Conservation (phyloP, 352 stramenopile species). For the Pythium brassicae region DNA sequence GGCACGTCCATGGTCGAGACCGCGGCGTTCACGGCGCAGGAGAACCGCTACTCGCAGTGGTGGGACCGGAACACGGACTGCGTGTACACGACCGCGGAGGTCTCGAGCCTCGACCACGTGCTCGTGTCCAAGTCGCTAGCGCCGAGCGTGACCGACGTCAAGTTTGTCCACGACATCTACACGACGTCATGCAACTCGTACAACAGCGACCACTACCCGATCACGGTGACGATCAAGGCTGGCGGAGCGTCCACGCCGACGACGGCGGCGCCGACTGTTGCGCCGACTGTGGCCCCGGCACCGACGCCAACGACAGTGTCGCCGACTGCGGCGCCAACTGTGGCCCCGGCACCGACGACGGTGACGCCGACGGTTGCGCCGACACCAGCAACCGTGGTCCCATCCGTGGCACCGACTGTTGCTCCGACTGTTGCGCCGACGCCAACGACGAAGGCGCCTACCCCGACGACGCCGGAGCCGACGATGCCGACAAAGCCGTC, state of each 20-base stretch:
- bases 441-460: not conserved
- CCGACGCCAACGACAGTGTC: not conserved
- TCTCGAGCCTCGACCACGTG: constrained; percentile 22
- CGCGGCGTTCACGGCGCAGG: constrained; percentile 30
- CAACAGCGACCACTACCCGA: constrained; percentile 33
- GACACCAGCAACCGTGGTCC: too few species aligned
- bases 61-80: constrained; percentile 62
- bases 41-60: constrained; percentile 53
- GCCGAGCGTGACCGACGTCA: constrained; percentile 13
- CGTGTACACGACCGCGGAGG: constrained; percentile 37
- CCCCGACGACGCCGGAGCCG: not conserved
- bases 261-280: not conserved
- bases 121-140: constrained; percentile 28
- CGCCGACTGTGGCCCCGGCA: not conserved
- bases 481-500: not conserved
- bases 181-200: constrained; percentile 15
- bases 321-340: not conserved
- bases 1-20: constrained; percentile 41
- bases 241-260: not conserved
- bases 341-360: not conserved
- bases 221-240: constrained; percentile 24
- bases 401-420: too few species aligned
- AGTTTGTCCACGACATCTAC: constrained; percentile 26
- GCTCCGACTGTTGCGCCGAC: not conserved
- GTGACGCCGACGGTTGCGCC: not conserved